Evolutionary conservation across 352 stramenopile genomes (phyloP), one percentile per base, ranked within the genome.

Genomic region (Peronosclerospora sorghi): DNA sequence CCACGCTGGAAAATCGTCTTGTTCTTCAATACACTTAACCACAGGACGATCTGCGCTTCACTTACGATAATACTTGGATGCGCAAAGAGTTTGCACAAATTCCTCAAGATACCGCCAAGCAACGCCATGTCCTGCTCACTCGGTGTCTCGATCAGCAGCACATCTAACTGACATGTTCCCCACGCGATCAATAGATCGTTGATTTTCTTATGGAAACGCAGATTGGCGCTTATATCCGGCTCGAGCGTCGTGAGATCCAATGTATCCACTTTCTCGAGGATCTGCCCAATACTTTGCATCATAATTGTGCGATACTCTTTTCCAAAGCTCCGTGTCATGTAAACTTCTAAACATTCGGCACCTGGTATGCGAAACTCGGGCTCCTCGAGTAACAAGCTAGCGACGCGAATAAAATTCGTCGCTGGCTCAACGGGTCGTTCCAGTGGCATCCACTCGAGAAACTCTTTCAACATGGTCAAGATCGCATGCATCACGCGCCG

Each of bases 381-480:
- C 13, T 82, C 68, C 0, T 64, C 59, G n/a, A 89, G 41, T 5
- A 89, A 56, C 41, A 68, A 51, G 18, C 82, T 59, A 0, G 70
- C 69, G 12, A 86, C 74, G 27, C 72, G 47, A 39, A 86, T 74
- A 28, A 86, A 67, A 32, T 86, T 89, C 0, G 62, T 73, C 1
- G 54, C 29, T 1, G 68, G 59, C 8, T 79, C 56, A 4, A 82
- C 60, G 1, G 77, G 68, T 23, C 64, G 62, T 23, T 83, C 70
- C 26, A 89, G 45, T 10, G 77, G 77, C 58, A 89, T 77, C 77
- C 77, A 89, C 48, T 89, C 77, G 5, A 89, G 48, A 51, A 89
- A 89, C 50, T 86, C 77, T 40, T 80, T 84, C 13, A 89, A 51
- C 71, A 86, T 86, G 30, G 75, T 52, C 32, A 89, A 35, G 20